Percentiles rank a stretch among this genome's conserved stretches.
Conservation (phyloP, 1,284 basidiomycete species). For the Grifola frondosa region DNA sequence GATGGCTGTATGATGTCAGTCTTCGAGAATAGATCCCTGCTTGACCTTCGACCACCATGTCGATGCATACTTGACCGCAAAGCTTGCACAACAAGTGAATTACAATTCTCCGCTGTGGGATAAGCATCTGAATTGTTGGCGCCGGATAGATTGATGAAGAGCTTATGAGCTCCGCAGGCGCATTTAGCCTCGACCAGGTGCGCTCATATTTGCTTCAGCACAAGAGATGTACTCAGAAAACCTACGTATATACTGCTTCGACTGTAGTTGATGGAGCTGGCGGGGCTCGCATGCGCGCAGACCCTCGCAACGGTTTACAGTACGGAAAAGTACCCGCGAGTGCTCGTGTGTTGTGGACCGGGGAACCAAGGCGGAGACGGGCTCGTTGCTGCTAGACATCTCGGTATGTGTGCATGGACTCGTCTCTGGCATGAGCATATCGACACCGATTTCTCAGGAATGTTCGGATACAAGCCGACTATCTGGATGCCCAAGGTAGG, state of each 20-base stretch:
- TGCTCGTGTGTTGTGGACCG: slow-evolving; percentile 94
- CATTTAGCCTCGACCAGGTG: slow-evolving; percentile 91
- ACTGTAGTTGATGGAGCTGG: slow-evolving; percentile 93
- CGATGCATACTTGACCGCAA: slow-evolving; percentile 64
- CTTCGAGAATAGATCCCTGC: too few species aligned
- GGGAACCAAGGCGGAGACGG: slow-evolving; percentile 99
- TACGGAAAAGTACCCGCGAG: slow-evolving; percentile 62
- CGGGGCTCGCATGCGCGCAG: slow-evolving; percentile 95
- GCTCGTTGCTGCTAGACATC: slow-evolving; percentile 92
- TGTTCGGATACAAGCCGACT: slow-evolving; percentile 85
- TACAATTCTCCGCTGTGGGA: background rate
- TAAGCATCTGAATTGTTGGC: slow-evolving; percentile 6
- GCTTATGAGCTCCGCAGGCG: slow-evolving; percentile 81
- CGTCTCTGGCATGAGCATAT: background rate
- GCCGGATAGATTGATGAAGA: slow-evolving; percentile 81
- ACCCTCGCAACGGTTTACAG: slow-evolving; percentile 78
- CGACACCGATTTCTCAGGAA: slow-evolving; percentile 64
- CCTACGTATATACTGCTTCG: background rate
- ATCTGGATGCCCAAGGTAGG: slow-evolving; percentile 90
- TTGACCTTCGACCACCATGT: background rate
- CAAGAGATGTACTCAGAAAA: background rate
- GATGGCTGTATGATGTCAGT: too few species aligned
- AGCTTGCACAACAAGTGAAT: slow-evolving; percentile 76
- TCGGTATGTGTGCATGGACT: slow-evolving; percentile 52
- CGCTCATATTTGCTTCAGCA: slow-evolving; percentile 6